Conservation (phyloP, 2,329 filamentous ascomycete genomes). For the Cryphonectria carpinicola region DNA sequence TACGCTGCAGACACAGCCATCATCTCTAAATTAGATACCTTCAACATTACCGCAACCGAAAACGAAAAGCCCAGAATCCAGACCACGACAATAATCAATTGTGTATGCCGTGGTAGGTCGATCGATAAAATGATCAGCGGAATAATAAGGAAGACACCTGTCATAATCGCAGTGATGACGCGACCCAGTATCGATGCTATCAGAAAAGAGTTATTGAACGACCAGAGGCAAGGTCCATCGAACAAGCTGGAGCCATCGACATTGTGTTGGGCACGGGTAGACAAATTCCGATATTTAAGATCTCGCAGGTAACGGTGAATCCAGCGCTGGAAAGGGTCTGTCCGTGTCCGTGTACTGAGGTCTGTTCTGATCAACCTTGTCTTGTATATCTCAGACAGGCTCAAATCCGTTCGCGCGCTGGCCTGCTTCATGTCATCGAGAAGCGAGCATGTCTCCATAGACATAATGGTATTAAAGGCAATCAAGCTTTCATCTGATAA, state of each 20-base stretch:
- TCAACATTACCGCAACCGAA: slow-evolving; percentile 30
- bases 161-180: slow-evolving; percentile 10
- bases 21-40: slow-evolving; percentile 33
- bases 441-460: slow-evolving; percentile 35
- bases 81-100: slow-evolving; percentile 22
- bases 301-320: slow-evolving; percentile 29
- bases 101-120: neutral
- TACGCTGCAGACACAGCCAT: slow-evolving; percentile 34
- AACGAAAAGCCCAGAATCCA: slow-evolving; percentile 31
- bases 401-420: slow-evolving; percentile 27
- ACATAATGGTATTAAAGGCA: slow-evolving; percentile 34
- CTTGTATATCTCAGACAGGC: neutral
- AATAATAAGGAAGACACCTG: slow-evolving; percentile 11
- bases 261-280: slow-evolving; percentile 18
- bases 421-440: slow-evolving; percentile 30
- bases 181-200: slow-evolving; percentile 6
- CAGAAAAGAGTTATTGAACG: neutral
- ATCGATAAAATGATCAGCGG: neutral
- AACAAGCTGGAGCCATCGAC: neutral
- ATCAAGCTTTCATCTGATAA: slow-evolving; percentile 33
- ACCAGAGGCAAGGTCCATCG: neutral
- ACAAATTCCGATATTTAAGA: slow-evolving; percentile 26
- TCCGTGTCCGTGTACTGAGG: neutral
- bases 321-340: slow-evolving; percentile 2
- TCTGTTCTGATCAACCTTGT: slow-evolving; percentile 4